These are phyloP conservation scores for Cryptosporidium muris DNA, from an alignment of 169 alveolate genomes.

Conservation along the genomic window DNA sequence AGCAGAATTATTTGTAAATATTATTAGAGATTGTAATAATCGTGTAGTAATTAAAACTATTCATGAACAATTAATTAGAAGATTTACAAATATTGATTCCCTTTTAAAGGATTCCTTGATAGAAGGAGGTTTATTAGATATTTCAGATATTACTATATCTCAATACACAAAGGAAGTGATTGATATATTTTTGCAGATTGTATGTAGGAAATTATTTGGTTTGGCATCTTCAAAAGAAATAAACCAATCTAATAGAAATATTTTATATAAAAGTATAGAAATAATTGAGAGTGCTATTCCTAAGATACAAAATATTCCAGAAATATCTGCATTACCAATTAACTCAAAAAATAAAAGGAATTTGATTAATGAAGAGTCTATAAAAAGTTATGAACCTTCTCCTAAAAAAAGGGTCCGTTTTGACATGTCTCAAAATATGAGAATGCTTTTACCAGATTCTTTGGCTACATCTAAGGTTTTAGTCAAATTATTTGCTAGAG, in stretches of 20 bases:
- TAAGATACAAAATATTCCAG: background rate
- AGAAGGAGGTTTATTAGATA: constrained; percentile 17
- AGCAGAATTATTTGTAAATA: constrained; percentile 8
- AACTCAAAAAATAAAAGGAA: constrained; percentile 31
- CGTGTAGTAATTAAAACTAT: constrained; percentile 19
- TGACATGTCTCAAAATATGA: constrained; percentile 63
- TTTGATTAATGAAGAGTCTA: background rate
- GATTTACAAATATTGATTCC: constrained; percentile 14
- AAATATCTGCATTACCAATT: constrained; percentile 5
- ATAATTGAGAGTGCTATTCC: constrained; percentile 5
- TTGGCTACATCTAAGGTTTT: constrained; percentile 54
- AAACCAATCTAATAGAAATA: constrained; percentile 20
- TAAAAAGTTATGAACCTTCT: background rate
- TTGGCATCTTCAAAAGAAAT: constrained; percentile 16
- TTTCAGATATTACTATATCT: constrained; percentile 4
- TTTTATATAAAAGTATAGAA: constrained; percentile 25
- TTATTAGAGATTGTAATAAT: background rate
- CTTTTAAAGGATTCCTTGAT: constrained; percentile 10
- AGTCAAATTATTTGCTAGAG: constrained; percentile 21
- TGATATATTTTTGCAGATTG: constrained; percentile 8
- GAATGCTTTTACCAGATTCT: constrained; percentile 65
- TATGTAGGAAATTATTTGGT: background rate
- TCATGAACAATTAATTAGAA: constrained; percentile 24
- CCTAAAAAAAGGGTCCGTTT: constrained; percentile 45
- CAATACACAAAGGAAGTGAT: constrained; percentile 1